These are phyloP conservation scores for Chlamydomonas sphaeroides DNA, from an alignment of 139 green algal genomes.

Conservation along the genomic window DNA sequence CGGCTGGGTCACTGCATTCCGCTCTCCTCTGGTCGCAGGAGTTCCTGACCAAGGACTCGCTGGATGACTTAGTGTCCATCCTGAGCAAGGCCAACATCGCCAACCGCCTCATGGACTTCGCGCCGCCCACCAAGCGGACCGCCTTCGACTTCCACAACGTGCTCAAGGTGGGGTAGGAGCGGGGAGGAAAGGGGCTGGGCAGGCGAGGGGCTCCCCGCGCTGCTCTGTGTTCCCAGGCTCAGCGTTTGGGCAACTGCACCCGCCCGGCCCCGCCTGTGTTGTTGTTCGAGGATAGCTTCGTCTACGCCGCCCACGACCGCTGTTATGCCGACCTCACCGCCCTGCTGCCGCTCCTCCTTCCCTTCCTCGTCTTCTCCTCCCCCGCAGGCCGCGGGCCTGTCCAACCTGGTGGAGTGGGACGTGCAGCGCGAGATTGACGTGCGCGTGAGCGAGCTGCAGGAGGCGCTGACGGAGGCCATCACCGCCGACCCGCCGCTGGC, in stretches of 20 bases:
- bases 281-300: no score
- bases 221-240: no score
- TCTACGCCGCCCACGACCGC: no score
- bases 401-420: constrained; percentile 87
- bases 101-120: constrained; percentile 89
- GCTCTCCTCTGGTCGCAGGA: constrained; percentile 44
- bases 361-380: no score
- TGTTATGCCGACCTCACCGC: no score
- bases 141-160: constrained; percentile 76
- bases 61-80: constrained; percentile 87
- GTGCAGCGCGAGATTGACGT: constrained; percentile 81
- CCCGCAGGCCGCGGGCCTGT: constrained; percentile 66
- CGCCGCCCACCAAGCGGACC: constrained; percentile 87
- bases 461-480: constrained; percentile 74
- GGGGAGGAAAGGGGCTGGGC: no score
- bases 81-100: constrained; percentile 88
- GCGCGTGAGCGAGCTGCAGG: constrained; percentile 80
- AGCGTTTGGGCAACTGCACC: no score
- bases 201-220: no score
- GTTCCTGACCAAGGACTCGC: constrained; percentile 72
- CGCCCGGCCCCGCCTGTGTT: no score
- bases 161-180: constrained; percentile 82
- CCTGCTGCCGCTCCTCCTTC: background rate
- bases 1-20: no score
- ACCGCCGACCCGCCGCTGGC: constrained; percentile 61